Evolutionary conservation across 1,284 basidiomycete genomes (phyloP), one percentile per base, ranked within the genome.

Genomic region (Boletus mariae): DNA sequence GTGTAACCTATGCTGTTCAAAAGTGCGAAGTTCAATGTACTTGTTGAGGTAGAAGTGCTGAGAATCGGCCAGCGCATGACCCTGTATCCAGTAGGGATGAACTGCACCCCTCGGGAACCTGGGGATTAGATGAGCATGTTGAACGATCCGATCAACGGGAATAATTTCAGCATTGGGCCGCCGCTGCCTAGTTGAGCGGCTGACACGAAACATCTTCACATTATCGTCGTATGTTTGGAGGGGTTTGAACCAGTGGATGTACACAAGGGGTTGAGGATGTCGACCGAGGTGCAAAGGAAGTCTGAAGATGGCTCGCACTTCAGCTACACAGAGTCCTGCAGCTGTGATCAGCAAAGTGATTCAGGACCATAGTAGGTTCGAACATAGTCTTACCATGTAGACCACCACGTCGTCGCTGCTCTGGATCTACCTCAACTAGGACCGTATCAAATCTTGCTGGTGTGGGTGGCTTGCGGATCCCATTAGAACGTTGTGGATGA

Each of bases 181-280:
- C 10, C 13, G 40, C 17, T 49, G 29, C 12, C 31, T n/a, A 15
- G 49, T 49, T 0, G 49, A 54, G 3, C 34, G 17, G 4, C 35
- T 25, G 1, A 61, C 3, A 2, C 3, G 1, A 25, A 55, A 61
- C 48, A 61, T 54, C 7, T 25, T 20, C 5, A 40, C 7, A 0
- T 17, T 32, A 3, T 26, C 5, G 7, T 59, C 54, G 43, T 28
- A 47, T 3, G 11, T 41, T n/a, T 9, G 6, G 9, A 59, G 37
- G 5, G 37, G 46, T 20, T 46, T 41, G 38, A 59, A 59, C 57
- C 57, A 59, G n/a, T 59, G 31, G 5, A 59, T 9, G 15, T 55
- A 59, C 0, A 1, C 50, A 3, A 59, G 34, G 0, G 47, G 53
- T 12, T 48, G 7, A 9, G 34, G 38, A 41, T 42, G 41, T 20